Base-by-base conservation (phyloP, 768 basidiomycete species). In the Dendrothele bispora region DNA sequence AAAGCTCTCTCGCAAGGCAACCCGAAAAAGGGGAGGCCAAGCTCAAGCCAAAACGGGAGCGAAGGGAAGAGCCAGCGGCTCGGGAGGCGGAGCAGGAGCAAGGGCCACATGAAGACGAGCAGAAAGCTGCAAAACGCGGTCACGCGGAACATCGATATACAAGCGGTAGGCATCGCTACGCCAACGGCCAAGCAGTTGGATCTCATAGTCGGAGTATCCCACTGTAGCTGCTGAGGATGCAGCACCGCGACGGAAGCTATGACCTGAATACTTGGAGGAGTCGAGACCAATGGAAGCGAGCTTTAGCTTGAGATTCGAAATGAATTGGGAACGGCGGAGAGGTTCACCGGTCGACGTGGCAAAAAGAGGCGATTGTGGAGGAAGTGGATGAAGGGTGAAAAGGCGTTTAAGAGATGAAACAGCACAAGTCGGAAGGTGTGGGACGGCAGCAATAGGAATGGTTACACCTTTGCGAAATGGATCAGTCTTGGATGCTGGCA, bases 121-220 rank as follows among this genome's bases (percentile, higher is more conserved):
- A 25, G 66, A 68, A 20, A 71, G 57, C 22, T 58, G 52, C 15
- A 68, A 60, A 29, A 67, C 43, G 2, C 59, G 52, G 11, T 56
- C 46, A 4, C 25, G 21, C 1, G 56, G 48, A 4, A 55, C 43
- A 17, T 72, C 68, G 22, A 70, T 60, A 56, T 72, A 71, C 7
- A 71, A 60, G 37, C 66, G 67, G 61, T 69, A 70, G 7, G 62
- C 57, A 41, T 72, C 61, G 42, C 66, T 69, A 5, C 58, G 51
- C 70, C 70, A 69, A 12, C 63, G 61, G 10, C 69, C 66, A 1
- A 71, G 56, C 6, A 65, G 61, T 50, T 72, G 68, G 22, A 71
- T 70, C 43, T 73, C 63, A 25, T 63, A 56, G 29, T 68, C 65
- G 0, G 55, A 43, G 46, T 56, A 64, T 1, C 68, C 65, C 0